phyloP scores from a whole-genome alignment of 331 rosid species.

The Pyracantha coccinea region DNA sequence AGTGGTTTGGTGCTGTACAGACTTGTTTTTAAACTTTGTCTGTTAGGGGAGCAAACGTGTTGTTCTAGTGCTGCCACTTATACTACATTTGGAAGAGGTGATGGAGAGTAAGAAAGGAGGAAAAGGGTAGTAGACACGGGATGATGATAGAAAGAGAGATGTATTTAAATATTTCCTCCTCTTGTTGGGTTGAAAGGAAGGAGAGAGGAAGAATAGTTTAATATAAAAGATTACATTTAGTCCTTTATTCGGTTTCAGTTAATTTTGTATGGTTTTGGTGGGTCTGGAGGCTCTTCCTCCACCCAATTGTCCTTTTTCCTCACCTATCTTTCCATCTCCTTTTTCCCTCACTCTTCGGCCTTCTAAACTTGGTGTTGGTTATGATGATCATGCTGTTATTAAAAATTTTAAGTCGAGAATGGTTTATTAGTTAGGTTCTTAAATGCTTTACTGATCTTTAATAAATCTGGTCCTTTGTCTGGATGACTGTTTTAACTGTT shows the following conservation, averaged over 20 bases:
- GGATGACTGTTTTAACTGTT: neutral
- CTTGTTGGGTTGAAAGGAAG: neutral
- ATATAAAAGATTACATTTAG: neutral
- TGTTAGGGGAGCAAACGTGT: neutral
- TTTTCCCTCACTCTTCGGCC: neutral
- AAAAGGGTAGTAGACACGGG: neutral
- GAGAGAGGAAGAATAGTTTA: neutral
- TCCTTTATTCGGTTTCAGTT: no score
- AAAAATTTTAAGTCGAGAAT: neutral
- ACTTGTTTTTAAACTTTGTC: neutral
- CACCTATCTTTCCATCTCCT: neutral
- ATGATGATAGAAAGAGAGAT: neutral
- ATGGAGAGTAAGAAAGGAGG: neutral
- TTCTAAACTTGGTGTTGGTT: neutral
- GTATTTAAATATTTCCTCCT: neutral
- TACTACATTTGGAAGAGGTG: neutral
- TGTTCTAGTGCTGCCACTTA: neutral
- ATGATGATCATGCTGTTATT: neutral
- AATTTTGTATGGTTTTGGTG: neutral
- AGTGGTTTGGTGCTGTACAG: neutral
- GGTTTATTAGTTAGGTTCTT: neutral
- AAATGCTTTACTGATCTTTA: neutral
- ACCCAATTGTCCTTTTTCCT: neutral
- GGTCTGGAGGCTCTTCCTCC: neutral
- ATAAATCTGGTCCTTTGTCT: neutral